Percentiles rank a stretch among this genome's conserved stretches.
phyloP scores from a whole-genome alignment of 495 filamentous ascomycete species.

The Lophiostoma macrostomum region DNA sequence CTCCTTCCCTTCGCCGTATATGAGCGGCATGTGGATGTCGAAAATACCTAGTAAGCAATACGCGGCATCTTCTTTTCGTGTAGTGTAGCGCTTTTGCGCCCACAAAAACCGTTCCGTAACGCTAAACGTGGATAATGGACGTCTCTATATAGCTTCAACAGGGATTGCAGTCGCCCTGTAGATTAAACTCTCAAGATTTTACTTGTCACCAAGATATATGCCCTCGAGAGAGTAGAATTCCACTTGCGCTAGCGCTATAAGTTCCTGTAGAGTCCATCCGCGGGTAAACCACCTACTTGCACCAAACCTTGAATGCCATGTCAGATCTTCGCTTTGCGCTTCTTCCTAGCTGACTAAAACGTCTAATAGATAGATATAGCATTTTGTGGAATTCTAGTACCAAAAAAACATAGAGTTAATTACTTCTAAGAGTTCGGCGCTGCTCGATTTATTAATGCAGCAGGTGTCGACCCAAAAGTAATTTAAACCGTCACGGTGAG shows the following conservation, averaged over 20 bases:
- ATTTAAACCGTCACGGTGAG: not conserved
- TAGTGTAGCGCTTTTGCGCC: not conserved
- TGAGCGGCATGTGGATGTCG: conserved; percentile 17
- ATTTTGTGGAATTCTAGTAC: not conserved
- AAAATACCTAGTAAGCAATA: conserved; percentile 12
- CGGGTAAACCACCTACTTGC: not conserved
- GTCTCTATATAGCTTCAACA: not conserved
- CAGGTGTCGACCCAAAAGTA: too few species aligned
- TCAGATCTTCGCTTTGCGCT: too few species aligned
- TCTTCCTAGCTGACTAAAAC: too few species aligned
- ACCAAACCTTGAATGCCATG: too few species aligned
- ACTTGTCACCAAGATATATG: not conserved
- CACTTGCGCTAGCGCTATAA: not conserved
- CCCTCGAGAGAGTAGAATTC: not conserved
- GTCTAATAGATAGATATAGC: not conserved
- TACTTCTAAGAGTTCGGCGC: not conserved
- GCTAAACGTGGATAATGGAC: not conserved
- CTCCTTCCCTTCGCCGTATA: not conserved
- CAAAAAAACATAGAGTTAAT: too few species aligned
- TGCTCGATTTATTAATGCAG: conserved; percentile 1
- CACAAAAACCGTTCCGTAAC: not conserved
- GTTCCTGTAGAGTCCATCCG: not conserved
- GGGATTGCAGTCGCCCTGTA: not conserved
- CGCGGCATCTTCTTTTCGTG: not conserved
- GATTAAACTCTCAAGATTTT: not conserved